A percentile compares a stretch with the other conserved stretches of the same genome.
These are phyloP conservation scores for Jackrogersella minutella DNA, from an alignment of 495 filamentous ascomycete genomes.

Conservation along the genomic window DNA sequence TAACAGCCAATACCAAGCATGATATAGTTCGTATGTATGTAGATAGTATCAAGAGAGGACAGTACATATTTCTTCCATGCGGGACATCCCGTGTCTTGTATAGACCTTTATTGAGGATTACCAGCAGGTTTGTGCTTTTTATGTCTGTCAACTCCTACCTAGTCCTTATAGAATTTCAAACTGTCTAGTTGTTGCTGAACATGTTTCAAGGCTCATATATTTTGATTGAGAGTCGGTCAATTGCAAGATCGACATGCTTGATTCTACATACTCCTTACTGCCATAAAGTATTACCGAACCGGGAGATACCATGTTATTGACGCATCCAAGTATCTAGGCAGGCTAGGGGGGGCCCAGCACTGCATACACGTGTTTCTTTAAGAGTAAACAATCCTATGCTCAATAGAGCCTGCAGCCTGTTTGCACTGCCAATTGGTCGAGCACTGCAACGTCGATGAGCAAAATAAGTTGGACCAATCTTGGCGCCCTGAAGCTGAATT, in stretches of 20 bases:
- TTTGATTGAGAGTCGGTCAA: not conserved
- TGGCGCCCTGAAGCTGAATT: constrained; percentile 7
- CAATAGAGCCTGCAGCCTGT: constrained; percentile 10
- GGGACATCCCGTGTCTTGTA: too few species aligned
- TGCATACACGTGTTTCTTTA: constrained; percentile 11
- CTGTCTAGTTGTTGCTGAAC: not conserved
- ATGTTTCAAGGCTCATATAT: not conserved
- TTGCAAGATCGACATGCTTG: not conserved
- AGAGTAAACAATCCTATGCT: constrained; percentile 34
- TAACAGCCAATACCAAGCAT: too few species aligned
- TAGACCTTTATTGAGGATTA: too few species aligned
- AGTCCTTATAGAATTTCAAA: too few species aligned
- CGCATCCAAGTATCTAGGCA: constrained; percentile 3
- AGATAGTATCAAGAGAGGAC: too few species aligned
- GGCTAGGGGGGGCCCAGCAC: not conserved
- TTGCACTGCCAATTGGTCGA: not conserved
- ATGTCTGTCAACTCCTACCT: too few species aligned
- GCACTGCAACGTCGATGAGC: not conserved
- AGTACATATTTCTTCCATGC: too few species aligned
- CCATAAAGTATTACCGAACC: not conserved
- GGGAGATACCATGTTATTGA: constrained; percentile 22
- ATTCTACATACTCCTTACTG: not conserved
- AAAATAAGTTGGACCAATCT: not conserved
- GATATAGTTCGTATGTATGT: too few species aligned
- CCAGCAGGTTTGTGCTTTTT: too few species aligned